Conservation (phyloP, 2,329 filamentous ascomycete genomes). For the Pseudocercospora musae region DNA sequence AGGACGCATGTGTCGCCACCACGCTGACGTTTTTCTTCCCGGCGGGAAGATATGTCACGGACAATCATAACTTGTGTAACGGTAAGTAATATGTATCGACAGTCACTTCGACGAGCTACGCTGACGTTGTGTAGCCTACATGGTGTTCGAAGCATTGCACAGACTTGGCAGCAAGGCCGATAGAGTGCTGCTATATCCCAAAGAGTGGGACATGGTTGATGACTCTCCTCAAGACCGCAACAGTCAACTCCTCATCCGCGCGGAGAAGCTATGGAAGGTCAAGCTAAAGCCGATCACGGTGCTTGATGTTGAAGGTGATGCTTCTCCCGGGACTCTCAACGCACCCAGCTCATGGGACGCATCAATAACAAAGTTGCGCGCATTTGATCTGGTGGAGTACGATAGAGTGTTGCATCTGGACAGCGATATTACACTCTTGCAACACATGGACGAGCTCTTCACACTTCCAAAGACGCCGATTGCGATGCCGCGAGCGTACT, state of each 20-base stretch:
- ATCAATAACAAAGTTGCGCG: slow-evolving; percentile 62
- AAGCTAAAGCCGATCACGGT: slow-evolving; percentile 50
- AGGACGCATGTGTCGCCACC: no score
- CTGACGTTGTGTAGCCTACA: slow-evolving; percentile 21
- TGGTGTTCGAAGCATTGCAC: slow-evolving; percentile 45
- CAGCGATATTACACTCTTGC: slow-evolving; percentile 62
- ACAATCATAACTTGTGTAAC: slow-evolving; percentile 26
- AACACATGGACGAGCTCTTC: slow-evolving; percentile 68
- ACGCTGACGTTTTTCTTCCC: not conserved
- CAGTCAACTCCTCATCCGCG: slow-evolving; percentile 35
- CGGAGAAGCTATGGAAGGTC: slow-evolving; percentile 49
- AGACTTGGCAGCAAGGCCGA: slow-evolving; percentile 45
- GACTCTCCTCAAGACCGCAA: slow-evolving; percentile 37
- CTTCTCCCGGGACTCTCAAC: slow-evolving; percentile 33
- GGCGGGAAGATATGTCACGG: slow-evolving; percentile 25
- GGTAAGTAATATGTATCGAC: slow-evolving; percentile 6
- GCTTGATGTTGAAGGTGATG: slow-evolving; percentile 28
- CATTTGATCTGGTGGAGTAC: slow-evolving; percentile 66
- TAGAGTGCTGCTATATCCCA: slow-evolving; percentile 45
- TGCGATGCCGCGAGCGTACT: slow-evolving; percentile 70
- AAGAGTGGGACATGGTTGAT: slow-evolving; percentile 36
- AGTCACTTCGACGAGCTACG: not conserved
- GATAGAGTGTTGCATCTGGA: slow-evolving; percentile 57
- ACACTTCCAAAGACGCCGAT: slow-evolving; percentile 56
- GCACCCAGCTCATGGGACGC: slow-evolving; percentile 52